phyloP scores from a whole-genome alignment of 805 yeast species.

The Suhomyces xylopsoci region DNA sequence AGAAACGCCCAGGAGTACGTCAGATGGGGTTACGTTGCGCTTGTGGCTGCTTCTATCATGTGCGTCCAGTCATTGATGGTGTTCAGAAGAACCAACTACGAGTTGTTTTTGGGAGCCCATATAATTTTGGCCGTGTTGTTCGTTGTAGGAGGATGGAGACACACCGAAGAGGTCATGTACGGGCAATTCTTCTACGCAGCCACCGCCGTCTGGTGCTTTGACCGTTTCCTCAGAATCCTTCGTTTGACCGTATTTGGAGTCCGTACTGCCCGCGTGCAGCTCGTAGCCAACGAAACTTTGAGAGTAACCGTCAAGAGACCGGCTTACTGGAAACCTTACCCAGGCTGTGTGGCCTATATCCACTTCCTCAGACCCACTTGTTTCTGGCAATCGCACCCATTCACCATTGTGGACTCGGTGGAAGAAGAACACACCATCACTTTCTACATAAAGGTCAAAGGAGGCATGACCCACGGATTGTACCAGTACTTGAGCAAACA shows the following conservation, averaged over 20 bases:
- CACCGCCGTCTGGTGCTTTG: conserved; percentile 36
- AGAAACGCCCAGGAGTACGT: conserved; percentile 30
- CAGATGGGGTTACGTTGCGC: conserved; percentile 34
- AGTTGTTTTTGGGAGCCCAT: conserved; percentile 37
- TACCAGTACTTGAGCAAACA: conserved; percentile 30
- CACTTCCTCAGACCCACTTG: conserved; percentile 50
- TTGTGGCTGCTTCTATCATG: conserved; percentile 37
- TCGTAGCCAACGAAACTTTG: conserved; percentile 46
- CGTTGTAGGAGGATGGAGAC: conserved; percentile 56
- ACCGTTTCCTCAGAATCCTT: conserved; percentile 32
- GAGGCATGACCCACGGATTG: conserved; percentile 38
- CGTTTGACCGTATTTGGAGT: conserved; percentile 37
- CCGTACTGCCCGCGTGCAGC: conserved; percentile 33
- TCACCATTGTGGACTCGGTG: conserved; percentile 51
- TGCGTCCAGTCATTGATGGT: conserved; percentile 48
- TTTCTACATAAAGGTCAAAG: conserved; percentile 32
- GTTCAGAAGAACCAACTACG: conserved; percentile 56
- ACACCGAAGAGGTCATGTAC: conserved; percentile 32
- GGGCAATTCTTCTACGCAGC: conserved; percentile 26
- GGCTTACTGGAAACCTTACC: conserved; percentile 43
- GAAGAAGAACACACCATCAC: conserved; percentile 25
- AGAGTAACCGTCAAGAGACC: conserved; percentile 50
- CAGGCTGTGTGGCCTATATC: conserved; percentile 58
- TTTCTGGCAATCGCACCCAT: conserved; percentile 76
- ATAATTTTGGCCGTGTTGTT: conserved; percentile 38